phyloP scores from a whole-genome alignment of 2,329 filamentous ascomycete genomes.

The Domatiomyces globalis region DNA sequence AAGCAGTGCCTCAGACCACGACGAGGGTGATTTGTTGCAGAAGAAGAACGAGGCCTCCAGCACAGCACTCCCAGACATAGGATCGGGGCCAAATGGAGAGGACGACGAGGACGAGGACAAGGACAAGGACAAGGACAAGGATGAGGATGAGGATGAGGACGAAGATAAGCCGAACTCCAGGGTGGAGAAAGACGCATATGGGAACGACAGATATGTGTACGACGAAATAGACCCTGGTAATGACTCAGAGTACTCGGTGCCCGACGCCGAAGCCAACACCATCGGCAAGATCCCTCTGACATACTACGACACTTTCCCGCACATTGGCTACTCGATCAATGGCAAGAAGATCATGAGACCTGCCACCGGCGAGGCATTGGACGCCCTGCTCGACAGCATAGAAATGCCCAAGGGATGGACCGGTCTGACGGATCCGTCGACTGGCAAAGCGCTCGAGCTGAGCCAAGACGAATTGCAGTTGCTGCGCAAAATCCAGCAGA shows the following conservation, averaged over 20 bases:
- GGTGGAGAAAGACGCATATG: conserved; percentile 70
- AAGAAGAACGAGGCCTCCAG: not conserved
- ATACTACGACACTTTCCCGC: conserved; percentile 95
- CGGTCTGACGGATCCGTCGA: conserved; percentile 81
- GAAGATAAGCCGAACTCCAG: conserved; percentile 41
- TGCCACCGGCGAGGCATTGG: conserved; percentile 81
- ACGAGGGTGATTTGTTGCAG: not conserved
- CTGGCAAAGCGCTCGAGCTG: conserved; percentile 80
- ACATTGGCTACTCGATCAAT: conserved; percentile 98
- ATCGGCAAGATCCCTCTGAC: conserved; percentile 88
- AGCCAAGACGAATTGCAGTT: conserved; percentile 80
- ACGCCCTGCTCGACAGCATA: conserved; percentile 88
- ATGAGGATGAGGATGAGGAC: conserved; percentile 23
- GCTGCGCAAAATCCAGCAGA: conserved; percentile 73
- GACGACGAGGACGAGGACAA: conserved; percentile 20
- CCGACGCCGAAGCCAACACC: conserved; percentile 65
- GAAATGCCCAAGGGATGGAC: conserved; percentile 97
- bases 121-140: conserved; percentile 15
- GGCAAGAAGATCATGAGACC: conserved; percentile 96
- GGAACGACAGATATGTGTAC: conserved; percentile 80
- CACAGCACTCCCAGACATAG: conserved; percentile 1
- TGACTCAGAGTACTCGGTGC: conserved; percentile 88
- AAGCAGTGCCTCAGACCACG: conserved; percentile 5
- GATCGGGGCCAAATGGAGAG: not conserved
- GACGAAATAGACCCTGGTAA: conserved; percentile 87